Base-by-base conservation (phyloP, 345 rosid genomes). In the Gossypium rotundifolium region DNA sequence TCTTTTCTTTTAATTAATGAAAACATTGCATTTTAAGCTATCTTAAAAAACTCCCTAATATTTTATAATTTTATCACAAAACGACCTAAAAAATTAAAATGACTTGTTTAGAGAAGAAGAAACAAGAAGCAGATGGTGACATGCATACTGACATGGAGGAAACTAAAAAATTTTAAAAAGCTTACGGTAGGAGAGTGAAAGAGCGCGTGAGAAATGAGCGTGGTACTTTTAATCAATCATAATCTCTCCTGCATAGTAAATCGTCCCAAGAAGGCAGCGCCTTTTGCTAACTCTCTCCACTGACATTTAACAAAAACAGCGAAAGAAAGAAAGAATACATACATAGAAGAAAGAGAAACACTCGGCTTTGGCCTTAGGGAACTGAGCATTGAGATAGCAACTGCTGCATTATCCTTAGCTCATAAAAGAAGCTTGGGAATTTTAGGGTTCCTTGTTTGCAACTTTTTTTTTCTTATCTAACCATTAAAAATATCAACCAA, bases 131-230 rank as follows among this genome's bases (percentile, higher is more conserved):
- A 29, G 38, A 29, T 45, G 49, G 49, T 45, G 11, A 45, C 2
- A 9, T 45, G 13, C 49, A 45, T 1, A 33, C 7, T 5, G 49
- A 45, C 49, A 10, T 45, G 12, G 49, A 45, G 49, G 49, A 45
- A 45, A 45, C 11, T 10, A 9, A 9, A 45, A 45, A 33, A 33
- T 4, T 5, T 33, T 33, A 33, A 33, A 33, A 33, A 33, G 40
- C 49, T 11, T 8, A 0, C 13, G 49, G 3, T 12, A 45, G 63
- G 71, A 53, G 65, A 71, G 73, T 79, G 75, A 25, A 2, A 8
- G n/a, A 53, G 76, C 25, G 77, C 42, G 77, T 53, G 72, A 25
- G 20, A 20, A 40, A 38, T 25, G 79, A 38, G 74, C 42, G 79
- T 48, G 79, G 59, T 46, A 20, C 62, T 12, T 33, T 54, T 22